Conservation (phyloP, 805 yeast species). For the Tetrapisispora namnaoensis region DNA sequence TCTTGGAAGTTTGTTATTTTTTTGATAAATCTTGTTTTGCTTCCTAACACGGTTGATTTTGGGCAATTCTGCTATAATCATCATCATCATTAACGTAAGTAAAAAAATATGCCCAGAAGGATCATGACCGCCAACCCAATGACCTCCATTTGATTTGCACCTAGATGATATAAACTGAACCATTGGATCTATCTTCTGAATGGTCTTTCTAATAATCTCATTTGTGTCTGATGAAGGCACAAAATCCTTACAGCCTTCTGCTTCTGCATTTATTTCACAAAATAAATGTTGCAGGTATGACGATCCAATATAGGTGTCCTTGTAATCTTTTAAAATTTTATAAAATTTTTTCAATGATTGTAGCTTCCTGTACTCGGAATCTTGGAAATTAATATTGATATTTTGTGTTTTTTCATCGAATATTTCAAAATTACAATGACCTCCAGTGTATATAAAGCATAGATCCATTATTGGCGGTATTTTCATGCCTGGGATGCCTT, state of each 20-base stretch:
- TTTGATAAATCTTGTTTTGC: not conserved
- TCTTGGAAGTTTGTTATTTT: not conserved
- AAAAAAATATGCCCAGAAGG: conserved; percentile 91
- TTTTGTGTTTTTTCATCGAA: conserved; percentile 11
- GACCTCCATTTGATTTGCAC: conserved; percentile 53
- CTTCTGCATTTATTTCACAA: not conserved
- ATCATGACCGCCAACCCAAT: conserved; percentile 84
- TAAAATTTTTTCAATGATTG: conserved; percentile 11
- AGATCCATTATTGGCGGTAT: conserved; percentile 76
- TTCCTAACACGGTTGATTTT: conserved; percentile 4
- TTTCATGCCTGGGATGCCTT: conserved; percentile 61
- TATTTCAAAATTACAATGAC: conserved; percentile 42
- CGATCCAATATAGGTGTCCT: not conserved
- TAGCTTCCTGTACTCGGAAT: conserved; percentile 9
- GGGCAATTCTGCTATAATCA: conserved; percentile 52
- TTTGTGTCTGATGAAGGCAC: not conserved
- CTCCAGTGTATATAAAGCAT: conserved; percentile 74
- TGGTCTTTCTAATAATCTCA: not conserved
- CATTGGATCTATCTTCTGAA: conserved; percentile 4
- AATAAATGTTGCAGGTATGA: not conserved
- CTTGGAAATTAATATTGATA: conserved; percentile 7
- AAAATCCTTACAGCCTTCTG: not conserved
- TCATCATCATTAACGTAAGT: conserved; percentile 34
- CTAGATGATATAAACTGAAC: conserved; percentile 17
- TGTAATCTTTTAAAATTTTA: not conserved